A percentile compares a stretch with the other conserved stretches of the same genome.
Evolutionary conservation across 768 basidiomycete genomes (phyloP).

Genomic region (Termitomyces sp.): DNA sequence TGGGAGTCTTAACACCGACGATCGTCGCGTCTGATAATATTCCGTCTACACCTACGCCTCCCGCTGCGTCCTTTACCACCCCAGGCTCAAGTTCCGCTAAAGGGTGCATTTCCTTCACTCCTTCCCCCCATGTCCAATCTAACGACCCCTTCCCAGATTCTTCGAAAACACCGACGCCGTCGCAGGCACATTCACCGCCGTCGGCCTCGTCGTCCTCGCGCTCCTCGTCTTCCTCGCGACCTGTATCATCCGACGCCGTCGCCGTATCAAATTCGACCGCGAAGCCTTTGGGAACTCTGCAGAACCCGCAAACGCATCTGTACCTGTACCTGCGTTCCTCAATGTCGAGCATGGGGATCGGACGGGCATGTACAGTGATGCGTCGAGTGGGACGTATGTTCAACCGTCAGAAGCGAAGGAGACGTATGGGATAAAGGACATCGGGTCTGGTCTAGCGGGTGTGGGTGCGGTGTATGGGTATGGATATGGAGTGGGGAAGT

Average conservation of each 20-base stretch:
- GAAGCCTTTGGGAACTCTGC: background rate
- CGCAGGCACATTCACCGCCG: constrained; percentile 23
- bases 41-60: no score
- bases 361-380: background rate
- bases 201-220: background rate
- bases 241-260: no score
- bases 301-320: no score
- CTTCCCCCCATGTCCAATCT: background rate
- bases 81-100: background rate
- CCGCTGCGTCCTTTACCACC: background rate
- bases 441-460: background rate
- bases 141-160: background rate
- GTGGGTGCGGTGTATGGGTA: background rate
- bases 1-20: no score
- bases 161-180: no score
- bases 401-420: background rate
- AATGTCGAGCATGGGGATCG: constrained; percentile 28
- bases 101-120: background rate
- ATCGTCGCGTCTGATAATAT: no score
- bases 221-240: constrained; percentile 15
- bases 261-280: no score
- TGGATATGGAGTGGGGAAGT: background rate
- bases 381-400: background rate
- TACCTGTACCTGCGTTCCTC: constrained; percentile 28
- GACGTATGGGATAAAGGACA: background rate